phyloP scores from a whole-genome alignment of 306 rosid genomes.

The Citrullus colocynthis region DNA sequence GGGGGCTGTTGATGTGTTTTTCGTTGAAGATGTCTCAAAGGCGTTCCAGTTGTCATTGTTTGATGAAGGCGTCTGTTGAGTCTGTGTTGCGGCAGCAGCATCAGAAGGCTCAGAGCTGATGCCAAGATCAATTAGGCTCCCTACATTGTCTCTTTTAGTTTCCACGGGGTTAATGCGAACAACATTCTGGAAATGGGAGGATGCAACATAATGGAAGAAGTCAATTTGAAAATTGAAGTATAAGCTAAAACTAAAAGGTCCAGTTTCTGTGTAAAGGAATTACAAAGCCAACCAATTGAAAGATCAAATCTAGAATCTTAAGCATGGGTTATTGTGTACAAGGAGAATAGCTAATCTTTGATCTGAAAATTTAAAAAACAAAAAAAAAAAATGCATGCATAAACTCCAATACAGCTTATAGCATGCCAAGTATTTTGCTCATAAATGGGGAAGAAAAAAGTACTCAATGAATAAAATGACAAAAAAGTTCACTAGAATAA shows the following conservation, averaged over 20 bases:
- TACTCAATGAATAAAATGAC: no score
- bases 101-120: constrained; percentile 20
- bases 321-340: background rate
- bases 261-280: background rate
- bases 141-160: constrained; percentile 7
- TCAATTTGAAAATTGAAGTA: background rate
- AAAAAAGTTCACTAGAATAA: no score
- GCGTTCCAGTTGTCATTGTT: constrained; percentile 33
- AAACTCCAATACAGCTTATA: background rate
- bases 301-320: background rate
- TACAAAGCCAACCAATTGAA: background rate
- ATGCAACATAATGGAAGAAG: constrained; percentile 16
- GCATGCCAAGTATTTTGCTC: background rate
- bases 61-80: constrained; percentile 21
- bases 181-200: constrained; percentile 14
- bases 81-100: constrained; percentile 14
- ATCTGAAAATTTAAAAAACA: background rate
- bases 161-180: constrained; percentile 17
- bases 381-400: background rate
- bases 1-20: constrained; percentile 17
- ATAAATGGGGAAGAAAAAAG: background rate
- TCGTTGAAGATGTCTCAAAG: constrained; percentile 21
- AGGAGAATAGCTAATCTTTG: background rate
- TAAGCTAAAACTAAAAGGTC: background rate
- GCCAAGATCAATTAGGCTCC: constrained; percentile 30